These are phyloP conservation scores for Mollisiaceae sp. DNA, from an alignment of 2,329 filamentous ascomycete species.

Conservation along the genomic window DNA sequence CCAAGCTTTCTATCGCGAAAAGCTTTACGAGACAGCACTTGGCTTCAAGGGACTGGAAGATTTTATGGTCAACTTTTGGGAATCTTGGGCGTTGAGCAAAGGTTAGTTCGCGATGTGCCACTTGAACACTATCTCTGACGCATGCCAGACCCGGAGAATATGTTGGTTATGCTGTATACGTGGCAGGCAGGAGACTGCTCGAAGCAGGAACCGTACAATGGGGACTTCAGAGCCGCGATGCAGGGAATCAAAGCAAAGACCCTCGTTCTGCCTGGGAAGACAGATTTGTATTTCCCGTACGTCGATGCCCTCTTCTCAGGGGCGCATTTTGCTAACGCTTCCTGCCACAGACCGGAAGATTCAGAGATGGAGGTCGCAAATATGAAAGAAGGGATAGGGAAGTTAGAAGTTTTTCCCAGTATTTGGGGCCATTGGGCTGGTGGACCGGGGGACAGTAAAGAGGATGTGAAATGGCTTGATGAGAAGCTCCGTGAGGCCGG, in stretches of 20 bases:
- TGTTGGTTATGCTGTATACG: constrained; percentile 76
- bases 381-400: constrained; percentile 64
- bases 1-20: constrained; percentile 77
- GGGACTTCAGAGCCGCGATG: constrained; percentile 69
- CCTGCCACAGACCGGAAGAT: constrained; percentile 67
- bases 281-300: constrained; percentile 80
- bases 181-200: constrained; percentile 80
- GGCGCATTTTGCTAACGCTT: not conserved
- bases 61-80: constrained; percentile 79
- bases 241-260: constrained; percentile 72
- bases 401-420: constrained; percentile 58
- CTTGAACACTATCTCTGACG: not conserved
- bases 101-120: constrained; percentile 43
- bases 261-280: constrained; percentile 72
- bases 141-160: constrained; percentile 69
- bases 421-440: constrained; percentile 73
- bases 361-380: constrained; percentile 73
- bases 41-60: constrained; percentile 73
- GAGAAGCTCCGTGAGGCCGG: constrained; percentile 43
- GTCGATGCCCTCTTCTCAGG: constrained; percentile 35
- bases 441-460: constrained; percentile 72
- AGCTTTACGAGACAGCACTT: constrained; percentile 66
- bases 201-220: constrained; percentile 69
- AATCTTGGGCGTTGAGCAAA: constrained; percentile 73
- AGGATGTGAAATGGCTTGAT: constrained; percentile 76